Percentiles rank a stretch among this genome's conserved stretches.
Evolutionary conservation across 257 asterid genomes (phyloP).

Genomic region (Osmanthus fragrans): DNA sequence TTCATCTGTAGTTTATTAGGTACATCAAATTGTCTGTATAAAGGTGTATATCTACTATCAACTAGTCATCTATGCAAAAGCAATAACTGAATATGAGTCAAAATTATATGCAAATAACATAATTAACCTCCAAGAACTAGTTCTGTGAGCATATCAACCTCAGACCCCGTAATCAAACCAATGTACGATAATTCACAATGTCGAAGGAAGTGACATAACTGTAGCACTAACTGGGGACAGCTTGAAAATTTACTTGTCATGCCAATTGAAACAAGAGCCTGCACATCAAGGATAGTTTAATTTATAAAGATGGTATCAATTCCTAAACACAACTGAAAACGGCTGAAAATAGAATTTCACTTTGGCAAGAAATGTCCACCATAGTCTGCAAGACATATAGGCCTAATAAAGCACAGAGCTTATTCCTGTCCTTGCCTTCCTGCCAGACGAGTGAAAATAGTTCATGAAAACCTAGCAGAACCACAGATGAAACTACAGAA

Average conservation of each 20-base stretch:
- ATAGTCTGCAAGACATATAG: constrained; percentile 75
- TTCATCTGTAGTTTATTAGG: constrained; percentile 44
- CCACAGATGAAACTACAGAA: constrained; percentile 23
- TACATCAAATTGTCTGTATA: constrained; percentile 13
- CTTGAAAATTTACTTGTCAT: constrained; percentile 39
- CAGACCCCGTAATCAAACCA: constrained; percentile 66
- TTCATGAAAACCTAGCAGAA: constrained; percentile 18
- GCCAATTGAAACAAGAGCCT: constrained; percentile 76
- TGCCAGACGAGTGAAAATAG: constrained; percentile 33
- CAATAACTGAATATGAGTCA: not conserved
- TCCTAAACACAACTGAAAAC: constrained; percentile 21
- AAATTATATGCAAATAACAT: constrained; percentile 12
- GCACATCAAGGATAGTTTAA: constrained; percentile 36
- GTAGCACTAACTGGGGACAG: constrained; percentile 51
- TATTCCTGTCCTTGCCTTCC: constrained; percentile 57
- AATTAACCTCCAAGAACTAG: constrained; percentile 55
- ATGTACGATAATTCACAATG: constrained; percentile 64
- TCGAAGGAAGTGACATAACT: constrained; percentile 57
- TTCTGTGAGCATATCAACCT: constrained; percentile 44
- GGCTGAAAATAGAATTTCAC: constrained; percentile 34
- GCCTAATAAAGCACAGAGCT: constrained; percentile 71
- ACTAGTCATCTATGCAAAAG: constrained; percentile 17
- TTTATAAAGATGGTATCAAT: constrained; percentile 23
- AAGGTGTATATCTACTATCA: constrained; percentile 6
- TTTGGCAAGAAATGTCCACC: constrained; percentile 54